These are phyloP conservation scores for Lagerstroemia speciosa DNA, from an alignment of 345 rosid genomes.

Conservation along the genomic window DNA sequence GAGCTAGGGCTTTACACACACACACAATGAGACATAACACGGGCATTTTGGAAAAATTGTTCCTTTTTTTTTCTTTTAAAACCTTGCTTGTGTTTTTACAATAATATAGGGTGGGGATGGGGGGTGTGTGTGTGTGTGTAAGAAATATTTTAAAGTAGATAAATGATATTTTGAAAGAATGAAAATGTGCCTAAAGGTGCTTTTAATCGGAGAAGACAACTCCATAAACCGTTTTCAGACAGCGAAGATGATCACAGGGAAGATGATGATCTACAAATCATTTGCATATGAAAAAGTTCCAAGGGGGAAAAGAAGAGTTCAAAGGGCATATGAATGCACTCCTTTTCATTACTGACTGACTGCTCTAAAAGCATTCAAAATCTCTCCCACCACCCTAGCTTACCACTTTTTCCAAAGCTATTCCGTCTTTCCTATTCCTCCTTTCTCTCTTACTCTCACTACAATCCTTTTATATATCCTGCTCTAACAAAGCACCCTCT, in stretches of 20 bases:
- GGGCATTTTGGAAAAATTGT: too few relatives aligned
- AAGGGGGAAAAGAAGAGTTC: slow-evolving; percentile 1
- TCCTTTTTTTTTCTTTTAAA: too few relatives aligned
- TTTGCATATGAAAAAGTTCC: slow-evolving; percentile 16
- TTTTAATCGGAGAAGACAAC: not conserved
- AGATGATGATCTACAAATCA: slow-evolving; percentile 9
- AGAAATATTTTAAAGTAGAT: too few relatives aligned
- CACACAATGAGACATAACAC: too few relatives aligned
- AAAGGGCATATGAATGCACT: slow-evolving; percentile 13
- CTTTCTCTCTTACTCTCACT: not conserved
- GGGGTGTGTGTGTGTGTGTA: too few relatives aligned
- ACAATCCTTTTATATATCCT: too few relatives aligned
- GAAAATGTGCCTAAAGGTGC: not conserved
- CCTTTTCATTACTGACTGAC: slow-evolving; percentile 14
- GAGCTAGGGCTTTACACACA: too few relatives aligned
- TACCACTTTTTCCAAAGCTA: slow-evolving; percentile 22
- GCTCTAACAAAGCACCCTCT: too few relatives aligned
- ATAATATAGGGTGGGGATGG: too few relatives aligned
- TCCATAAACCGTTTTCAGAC: not conserved
- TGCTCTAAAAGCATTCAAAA: slow-evolving; percentile 15
- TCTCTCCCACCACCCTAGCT: too few relatives aligned
- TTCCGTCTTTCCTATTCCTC: slow-evolving; percentile 12
- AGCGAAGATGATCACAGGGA: not conserved
- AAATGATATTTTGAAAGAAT: not conserved
- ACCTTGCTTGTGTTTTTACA: too few relatives aligned